Evolutionary conservation across 768 basidiomycete species (phyloP), one percentile per base, ranked within the genome.

Genomic region (Lactarius evosmus): DNA sequence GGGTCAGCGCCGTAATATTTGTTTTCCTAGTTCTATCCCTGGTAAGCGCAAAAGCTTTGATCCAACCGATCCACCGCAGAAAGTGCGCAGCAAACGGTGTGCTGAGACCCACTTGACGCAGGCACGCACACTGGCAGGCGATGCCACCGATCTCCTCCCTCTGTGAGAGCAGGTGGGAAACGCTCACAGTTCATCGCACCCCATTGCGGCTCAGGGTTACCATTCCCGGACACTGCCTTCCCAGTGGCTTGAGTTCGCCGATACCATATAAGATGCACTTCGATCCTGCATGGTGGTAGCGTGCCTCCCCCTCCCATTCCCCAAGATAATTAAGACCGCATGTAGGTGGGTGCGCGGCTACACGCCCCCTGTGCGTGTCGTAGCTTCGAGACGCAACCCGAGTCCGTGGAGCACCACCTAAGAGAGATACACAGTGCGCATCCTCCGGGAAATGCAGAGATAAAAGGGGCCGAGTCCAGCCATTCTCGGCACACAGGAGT

Each of bases 131-230:
- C 14, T 22, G 44, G n/a, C 27, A 44, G 17, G 17, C 38, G 46
- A 62, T 33, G 27, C 36, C 5, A 32, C 54, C 41, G 57, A 58
- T 59, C 44, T 49, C 25, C 5, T 53, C 56, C 56, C 58, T 34
- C 49, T 32, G 29, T 46, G 52, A 11, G 32, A 51, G 52, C 62
- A 59, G 33, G 52, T 58, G 51, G 62, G 27, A 36, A 53, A 34
- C 40, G 51, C 9, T 32, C 33, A 34, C 27, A 22, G 27, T 40
- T 41, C 40, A 41, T 41, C 40, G n/a, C 40, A 41, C 8, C 40
- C 44, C 36, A 49, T 34, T 32, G 63, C 44, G 63, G 63, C 52
- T 60, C 52, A 64, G 63, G 63, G 58, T 64, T 64, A 60, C 63
- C 58, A n/a, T 55, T 64, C 14, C 3, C 2, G 52, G 53, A 32